These are phyloP conservation scores for Ceratocystis alfenasii DNA, from an alignment of 2,329 filamentous ascomycete species.

Conservation along the genomic window DNA sequence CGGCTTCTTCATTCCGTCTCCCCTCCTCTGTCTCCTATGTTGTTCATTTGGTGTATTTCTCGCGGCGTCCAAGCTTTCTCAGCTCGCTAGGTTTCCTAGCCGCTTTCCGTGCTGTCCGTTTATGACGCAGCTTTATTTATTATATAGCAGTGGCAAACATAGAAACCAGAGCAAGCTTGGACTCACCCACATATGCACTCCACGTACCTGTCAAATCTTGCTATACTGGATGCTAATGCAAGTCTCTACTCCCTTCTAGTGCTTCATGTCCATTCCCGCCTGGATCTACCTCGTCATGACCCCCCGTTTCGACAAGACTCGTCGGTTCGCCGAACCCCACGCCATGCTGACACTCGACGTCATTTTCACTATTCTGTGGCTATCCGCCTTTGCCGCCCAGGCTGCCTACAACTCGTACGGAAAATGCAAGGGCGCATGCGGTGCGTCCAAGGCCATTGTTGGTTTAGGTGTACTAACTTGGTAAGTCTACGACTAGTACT, in stretches of 20 bases:
- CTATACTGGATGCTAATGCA: neutral
- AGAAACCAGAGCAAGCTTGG: neutral
- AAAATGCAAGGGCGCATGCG: constrained; percentile 44
- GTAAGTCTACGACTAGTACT: constrained; percentile 33
- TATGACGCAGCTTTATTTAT: neutral
- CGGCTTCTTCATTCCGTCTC: neutral
- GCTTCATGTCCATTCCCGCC: constrained; percentile 51
- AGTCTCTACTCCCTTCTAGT: constrained; percentile 33
- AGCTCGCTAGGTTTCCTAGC: neutral
- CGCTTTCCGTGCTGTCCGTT: neutral
- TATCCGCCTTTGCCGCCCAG: constrained; percentile 54
- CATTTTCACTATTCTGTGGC: constrained; percentile 50
- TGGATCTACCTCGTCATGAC: constrained; percentile 55
- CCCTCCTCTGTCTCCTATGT: neutral
- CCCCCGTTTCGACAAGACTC: constrained; percentile 50
- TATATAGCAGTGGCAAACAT: neutral
- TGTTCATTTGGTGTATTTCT: too few relatives aligned
- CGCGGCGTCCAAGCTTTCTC: neutral
- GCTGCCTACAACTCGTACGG: constrained; percentile 49
- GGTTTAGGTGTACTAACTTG: constrained; percentile 50
- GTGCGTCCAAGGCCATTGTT: constrained; percentile 51
- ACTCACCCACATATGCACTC: neutral
- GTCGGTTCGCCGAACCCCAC: constrained; percentile 49
- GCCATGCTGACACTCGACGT: constrained; percentile 48
- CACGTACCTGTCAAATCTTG: neutral